These are phyloP conservation scores for Eimeria sp. DNA, from an alignment of 169 alveolate genomes.

Conservation along the genomic window DNA sequence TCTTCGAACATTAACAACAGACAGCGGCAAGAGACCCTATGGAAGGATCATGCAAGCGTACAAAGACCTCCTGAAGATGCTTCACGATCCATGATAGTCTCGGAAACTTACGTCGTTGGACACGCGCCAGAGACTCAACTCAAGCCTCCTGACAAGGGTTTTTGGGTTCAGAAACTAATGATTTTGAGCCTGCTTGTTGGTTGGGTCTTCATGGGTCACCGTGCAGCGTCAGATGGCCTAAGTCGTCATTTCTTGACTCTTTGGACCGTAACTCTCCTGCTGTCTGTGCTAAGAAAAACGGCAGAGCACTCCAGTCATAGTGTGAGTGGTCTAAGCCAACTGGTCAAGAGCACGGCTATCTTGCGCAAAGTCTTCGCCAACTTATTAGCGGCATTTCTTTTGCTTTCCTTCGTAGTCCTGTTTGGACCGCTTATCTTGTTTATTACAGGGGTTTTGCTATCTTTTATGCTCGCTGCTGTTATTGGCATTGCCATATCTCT, in stretches of 20 bases:
- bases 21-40: not conserved
- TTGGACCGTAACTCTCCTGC: conserved; percentile 11
- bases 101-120: not conserved
- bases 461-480: conserved; percentile 35
- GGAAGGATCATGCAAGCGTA: not conserved
- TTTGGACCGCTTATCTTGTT: not conserved
- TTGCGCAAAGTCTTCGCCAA: conserved; percentile 26
- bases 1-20: not conserved
- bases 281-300: not conserved
- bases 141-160: not conserved
- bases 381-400: not conserved
- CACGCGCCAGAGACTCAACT: not conserved
- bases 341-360: not conserved
- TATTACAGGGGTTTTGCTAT: not conserved
- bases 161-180: conserved; percentile 19
- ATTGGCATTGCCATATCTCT: not conserved
- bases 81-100: not conserved
- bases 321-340: not conserved
- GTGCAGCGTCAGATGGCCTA: not conserved
- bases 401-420: not conserved
- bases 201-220: not conserved
- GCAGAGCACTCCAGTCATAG: conserved; percentile 1
- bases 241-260: not conserved
- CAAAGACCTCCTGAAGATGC: not conserved
- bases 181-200: not conserved